Base-by-base conservation (phyloP, 2,329 filamentous ascomycete genomes). In the Diaporthe helianthi region DNA sequence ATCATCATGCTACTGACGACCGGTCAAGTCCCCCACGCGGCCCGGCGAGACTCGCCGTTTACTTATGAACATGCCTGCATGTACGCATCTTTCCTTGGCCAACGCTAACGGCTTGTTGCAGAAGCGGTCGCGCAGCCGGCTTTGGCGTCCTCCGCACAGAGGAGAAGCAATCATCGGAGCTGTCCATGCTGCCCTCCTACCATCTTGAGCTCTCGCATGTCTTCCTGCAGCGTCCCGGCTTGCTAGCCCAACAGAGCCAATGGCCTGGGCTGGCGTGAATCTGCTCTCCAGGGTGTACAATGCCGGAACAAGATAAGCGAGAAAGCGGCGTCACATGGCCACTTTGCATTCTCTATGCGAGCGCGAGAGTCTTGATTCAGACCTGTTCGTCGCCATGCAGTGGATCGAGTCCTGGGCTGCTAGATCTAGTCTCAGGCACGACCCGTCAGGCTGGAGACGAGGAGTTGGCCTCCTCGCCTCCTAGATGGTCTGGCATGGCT, bases 71-170 rank as follows among this genome's bases (percentile, higher is more conserved):
- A 58, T 52, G 55, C 47, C 41, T 61, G 70, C 67, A 58, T 52
- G 63, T 52, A 49, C 54, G 70, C 67, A 26, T 64, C 53, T 64
- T 29, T 12, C 46, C 63, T 38, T 53, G 63, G 67, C 58, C 29
- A 51, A 67, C 69, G 67, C 69, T 69, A 67, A 67, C 70, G 70
- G 70, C 58, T 69, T 41, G 63, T 49, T 71, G 67, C 70, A 71
- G 67, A 41, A 69, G 44, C 55, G 70, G 69, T 44, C 31, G 53
- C 66, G 51, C 63, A 65, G 60, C 38, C 55, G 44, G 49, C 38
- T 63, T 26, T 55, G 64, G 55, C 46, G 36, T 26, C 65, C 63
- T 69, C 53, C 61, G 52, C 54, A 36, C 52, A 69, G 63, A 53
- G 53, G 41, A 64, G 12, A 44, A 67, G 47, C 19, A 53, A 36